A percentile compares a stretch with the other conserved stretches of the same genome.
These are phyloP conservation scores for Cercophora newfieldiana DNA, from an alignment of 495 filamentous ascomycete species.

Conservation along the genomic window DNA sequence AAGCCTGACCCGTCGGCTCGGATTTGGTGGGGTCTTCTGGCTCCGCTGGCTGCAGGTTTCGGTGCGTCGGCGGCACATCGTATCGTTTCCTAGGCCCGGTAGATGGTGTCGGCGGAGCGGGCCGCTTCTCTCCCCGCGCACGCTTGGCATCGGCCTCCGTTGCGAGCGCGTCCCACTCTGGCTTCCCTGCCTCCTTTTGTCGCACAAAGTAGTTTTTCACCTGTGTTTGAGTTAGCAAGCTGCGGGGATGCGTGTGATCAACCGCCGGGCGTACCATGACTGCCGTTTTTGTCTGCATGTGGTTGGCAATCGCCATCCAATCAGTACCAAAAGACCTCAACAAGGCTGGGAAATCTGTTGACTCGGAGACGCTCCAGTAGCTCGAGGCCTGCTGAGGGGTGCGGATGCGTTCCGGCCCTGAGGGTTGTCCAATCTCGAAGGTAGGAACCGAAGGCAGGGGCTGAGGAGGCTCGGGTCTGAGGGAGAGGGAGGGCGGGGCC, in stretches of 20 bases:
- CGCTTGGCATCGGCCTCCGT: constrained; percentile 70
- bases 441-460: constrained; percentile 37
- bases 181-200: constrained; percentile 64
- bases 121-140: constrained; percentile 67
- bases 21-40: constrained; percentile 52
- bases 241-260: constrained; percentile 11
- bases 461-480: constrained; percentile 49
- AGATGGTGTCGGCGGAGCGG: constrained; percentile 67
- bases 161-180: constrained; percentile 68
- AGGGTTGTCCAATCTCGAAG: constrained; percentile 43
- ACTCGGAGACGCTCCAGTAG: constrained; percentile 96
- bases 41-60: constrained; percentile 58
- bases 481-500: constrained; percentile 48
- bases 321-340: constrained; percentile 85
- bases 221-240: constrained; percentile 48
- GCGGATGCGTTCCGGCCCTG: constrained; percentile 45
- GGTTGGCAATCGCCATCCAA: constrained; percentile 77
- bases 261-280: constrained; percentile 71
- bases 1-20: constrained; percentile 37
- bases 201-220: constrained; percentile 91
- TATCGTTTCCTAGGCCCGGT: constrained; percentile 45
- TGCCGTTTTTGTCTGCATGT: constrained; percentile 89
- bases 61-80: constrained; percentile 53
- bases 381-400: constrained; percentile 72
- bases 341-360: constrained; percentile 74